Percentiles rank a stretch among this genome's conserved stretches.
Conservation (phyloP, 108 stramenopile species). For the Cyclotella cryptica region DNA sequence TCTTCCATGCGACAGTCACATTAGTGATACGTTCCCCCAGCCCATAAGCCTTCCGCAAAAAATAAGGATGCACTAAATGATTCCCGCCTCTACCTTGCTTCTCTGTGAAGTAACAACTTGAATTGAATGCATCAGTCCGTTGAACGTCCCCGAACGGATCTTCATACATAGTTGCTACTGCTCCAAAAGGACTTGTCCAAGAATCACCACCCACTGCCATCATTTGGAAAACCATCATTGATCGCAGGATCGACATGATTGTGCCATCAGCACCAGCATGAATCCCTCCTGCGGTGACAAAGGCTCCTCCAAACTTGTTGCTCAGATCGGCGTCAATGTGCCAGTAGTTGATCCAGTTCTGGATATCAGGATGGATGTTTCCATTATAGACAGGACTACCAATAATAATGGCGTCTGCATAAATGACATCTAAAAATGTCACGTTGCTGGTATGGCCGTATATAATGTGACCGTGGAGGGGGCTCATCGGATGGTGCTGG, state of each 20-base stretch:
- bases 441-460: constrained; percentile 47
- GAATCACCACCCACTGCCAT: constrained; percentile 50
- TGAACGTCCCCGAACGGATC: constrained; percentile 46
- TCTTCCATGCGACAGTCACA: constrained; percentile 45
- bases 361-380: constrained; percentile 52
- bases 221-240: constrained; percentile 59
- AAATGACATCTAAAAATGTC: constrained; percentile 44
- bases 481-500: constrained; percentile 36
- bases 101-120: constrained; percentile 41
- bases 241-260: constrained; percentile 39
- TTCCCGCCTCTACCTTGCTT: constrained; percentile 22
- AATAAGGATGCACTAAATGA: constrained; percentile 47
- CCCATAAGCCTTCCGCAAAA: constrained; percentile 46
- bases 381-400: constrained; percentile 52
- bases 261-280: constrained; percentile 51
- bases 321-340: constrained; percentile 48
- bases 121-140: constrained; percentile 26
- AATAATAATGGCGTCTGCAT: constrained; percentile 56
- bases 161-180: constrained; percentile 51
- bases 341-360: constrained; percentile 56
- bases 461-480: constrained; percentile 39
- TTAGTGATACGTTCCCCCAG: constrained; percentile 42
- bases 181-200: constrained; percentile 55
- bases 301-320: constrained; percentile 55
- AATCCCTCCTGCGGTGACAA: constrained; percentile 57